A percentile compares a stretch with the other conserved stretches of the same genome.
phyloP scores from a whole-genome alignment of 352 stramenopile genomes.

The Blastocystis sp. region DNA sequence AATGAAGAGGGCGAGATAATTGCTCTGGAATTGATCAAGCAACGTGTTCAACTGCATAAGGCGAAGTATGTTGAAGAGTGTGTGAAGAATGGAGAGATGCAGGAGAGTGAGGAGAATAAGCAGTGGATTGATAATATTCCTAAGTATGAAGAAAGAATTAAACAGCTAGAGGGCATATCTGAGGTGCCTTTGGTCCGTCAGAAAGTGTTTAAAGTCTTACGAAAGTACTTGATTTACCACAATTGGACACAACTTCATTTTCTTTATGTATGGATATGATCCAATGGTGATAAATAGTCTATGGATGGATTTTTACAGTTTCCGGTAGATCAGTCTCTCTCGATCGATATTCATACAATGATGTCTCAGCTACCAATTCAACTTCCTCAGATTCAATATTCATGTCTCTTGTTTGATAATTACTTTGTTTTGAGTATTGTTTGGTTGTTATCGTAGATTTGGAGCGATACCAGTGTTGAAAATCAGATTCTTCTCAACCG shows the following conservation, averaged over 20 bases:
- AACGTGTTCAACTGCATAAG: constrained; percentile 1
- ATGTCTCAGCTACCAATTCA: constrained; percentile 18
- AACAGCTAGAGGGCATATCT: background rate
- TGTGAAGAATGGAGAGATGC: constrained; percentile 6
- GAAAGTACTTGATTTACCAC: background rate
- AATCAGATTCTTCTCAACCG: background rate
- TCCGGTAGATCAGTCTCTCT: background rate
- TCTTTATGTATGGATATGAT: background rate
- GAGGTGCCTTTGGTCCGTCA: background rate
- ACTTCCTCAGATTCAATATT: background rate
- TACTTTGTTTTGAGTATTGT: background rate
- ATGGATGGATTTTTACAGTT: constrained; percentile 41
- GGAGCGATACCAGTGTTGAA: background rate
- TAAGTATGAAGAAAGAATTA: background rate
- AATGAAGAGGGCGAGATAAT: background rate
- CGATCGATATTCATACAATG: constrained; percentile 26
- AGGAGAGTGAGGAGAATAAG: background rate
- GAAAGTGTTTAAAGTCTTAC: background rate
- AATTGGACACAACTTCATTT: constrained; percentile 50
- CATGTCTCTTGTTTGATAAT: constrained; percentile 31
- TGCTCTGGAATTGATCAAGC: background rate
- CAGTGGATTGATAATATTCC: background rate
- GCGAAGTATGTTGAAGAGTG: constrained; percentile 31
- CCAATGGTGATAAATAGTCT: background rate
- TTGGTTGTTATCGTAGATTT: background rate